Conservation (phyloP, 441 rosid genomes). For the Populus trichocarpa region DNA sequence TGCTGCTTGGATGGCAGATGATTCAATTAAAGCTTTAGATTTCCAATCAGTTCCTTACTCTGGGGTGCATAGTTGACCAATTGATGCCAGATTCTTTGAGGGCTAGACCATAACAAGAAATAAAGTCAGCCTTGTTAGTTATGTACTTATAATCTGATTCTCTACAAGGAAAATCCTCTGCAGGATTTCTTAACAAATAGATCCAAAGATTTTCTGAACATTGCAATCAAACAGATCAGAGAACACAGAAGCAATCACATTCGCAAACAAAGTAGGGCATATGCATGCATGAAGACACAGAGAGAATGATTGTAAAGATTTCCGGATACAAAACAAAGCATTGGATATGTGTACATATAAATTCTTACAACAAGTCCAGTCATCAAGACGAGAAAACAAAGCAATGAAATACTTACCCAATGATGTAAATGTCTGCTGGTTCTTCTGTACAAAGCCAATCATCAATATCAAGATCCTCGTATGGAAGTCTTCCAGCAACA, state of each 20-base stretch:
- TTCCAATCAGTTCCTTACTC: background rate
- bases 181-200: background rate
- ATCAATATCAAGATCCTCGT: constrained; percentile 68
- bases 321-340: background rate
- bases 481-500: constrained; percentile 87
- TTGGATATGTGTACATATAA: too few relatives aligned
- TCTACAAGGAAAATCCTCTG: background rate
- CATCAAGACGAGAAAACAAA: background rate
- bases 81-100: background rate
- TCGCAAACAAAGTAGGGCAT: background rate
- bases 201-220: constrained; percentile 3
- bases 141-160: background rate
- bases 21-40: background rate
- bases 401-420: constrained; percentile 52
- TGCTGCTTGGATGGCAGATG: background rate
- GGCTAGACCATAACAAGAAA: background rate
- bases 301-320: background rate
- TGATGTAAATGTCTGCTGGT: constrained; percentile 84
- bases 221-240: background rate
- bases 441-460: constrained; percentile 85
- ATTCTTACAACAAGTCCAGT: background rate
- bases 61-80: background rate
- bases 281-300: background rate
- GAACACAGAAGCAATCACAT: background rate
- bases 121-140: background rate